A percentile compares a stretch with the other conserved stretches of the same genome.
phyloP scores from a whole-genome alignment of 2,329 filamentous ascomycete species.

The Delphinella strobiligena region DNA sequence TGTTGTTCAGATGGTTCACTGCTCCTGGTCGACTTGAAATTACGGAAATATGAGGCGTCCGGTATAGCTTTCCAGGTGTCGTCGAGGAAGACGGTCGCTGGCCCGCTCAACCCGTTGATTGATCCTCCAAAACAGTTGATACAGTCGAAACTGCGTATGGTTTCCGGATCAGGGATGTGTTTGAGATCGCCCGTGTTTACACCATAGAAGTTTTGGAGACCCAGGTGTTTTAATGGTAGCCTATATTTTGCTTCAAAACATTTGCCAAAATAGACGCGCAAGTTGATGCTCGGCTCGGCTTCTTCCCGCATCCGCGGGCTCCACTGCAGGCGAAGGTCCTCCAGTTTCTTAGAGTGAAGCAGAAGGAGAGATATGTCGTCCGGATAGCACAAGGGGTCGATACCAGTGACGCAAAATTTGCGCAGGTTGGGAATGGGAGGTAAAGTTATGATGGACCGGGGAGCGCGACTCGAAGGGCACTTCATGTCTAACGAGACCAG shows the following conservation, averaged over 20 bases:
- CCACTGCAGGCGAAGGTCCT: slow-evolving; percentile 47
- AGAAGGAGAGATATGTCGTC: slow-evolving; percentile 49
- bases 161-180: slow-evolving; percentile 28
- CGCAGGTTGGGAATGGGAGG: slow-evolving; percentile 45
- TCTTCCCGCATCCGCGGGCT: slow-evolving; percentile 48
- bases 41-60: slow-evolving; percentile 15
- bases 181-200: slow-evolving; percentile 37
- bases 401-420: slow-evolving; percentile 43
- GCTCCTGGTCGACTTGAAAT: slow-evolving; percentile 12
- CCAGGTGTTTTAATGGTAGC: slow-evolving; percentile 38
- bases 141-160: slow-evolving; percentile 38
- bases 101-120: slow-evolving; percentile 31
- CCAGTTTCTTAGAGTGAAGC: slow-evolving; percentile 39
- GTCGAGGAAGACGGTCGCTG: slow-evolving; percentile 17
- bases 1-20: slow-evolving; percentile 21
- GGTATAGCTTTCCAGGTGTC: slow-evolving; percentile 12
- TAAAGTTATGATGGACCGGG: slow-evolving; percentile 43
- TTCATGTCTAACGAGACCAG: slow-evolving; percentile 43
- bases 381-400: slow-evolving; percentile 52
- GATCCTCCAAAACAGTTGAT: slow-evolving; percentile 41
- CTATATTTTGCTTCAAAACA: slow-evolving; percentile 35
- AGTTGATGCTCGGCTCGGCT: slow-evolving; percentile 44
- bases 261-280: slow-evolving; percentile 45
- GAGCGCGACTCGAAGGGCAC: slow-evolving; percentile 44
- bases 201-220: slow-evolving; percentile 47